Percentiles rank a stretch among this genome's conserved stretches.
phyloP scores from a whole-genome alignment of 2,329 filamentous ascomycete species.

The Exophiala sp. region DNA sequence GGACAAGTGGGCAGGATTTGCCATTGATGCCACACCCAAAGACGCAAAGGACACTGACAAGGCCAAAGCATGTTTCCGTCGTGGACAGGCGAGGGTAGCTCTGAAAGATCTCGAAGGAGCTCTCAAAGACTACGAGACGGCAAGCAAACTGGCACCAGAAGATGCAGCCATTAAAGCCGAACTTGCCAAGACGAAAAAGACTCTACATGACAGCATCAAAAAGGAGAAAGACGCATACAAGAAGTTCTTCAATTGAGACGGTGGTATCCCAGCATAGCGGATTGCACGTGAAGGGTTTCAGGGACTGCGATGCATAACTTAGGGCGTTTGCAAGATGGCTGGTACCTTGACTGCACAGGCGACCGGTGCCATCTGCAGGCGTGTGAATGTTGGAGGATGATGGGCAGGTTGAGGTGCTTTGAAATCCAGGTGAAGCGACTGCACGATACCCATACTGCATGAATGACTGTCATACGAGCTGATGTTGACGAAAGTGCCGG shows the following conservation, averaged over 20 bases:
- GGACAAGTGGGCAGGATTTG: constrained; percentile 66
- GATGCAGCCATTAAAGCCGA: constrained; percentile 75
- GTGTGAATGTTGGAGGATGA: constrained; percentile 28
- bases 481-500: too few relatives aligned
- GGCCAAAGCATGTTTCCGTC: constrained; percentile 84
- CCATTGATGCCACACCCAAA: constrained; percentile 62
- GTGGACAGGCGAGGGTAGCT: constrained; percentile 69
- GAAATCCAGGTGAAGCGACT: not conserved
- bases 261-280: not conserved
- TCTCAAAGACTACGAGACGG: constrained; percentile 69
- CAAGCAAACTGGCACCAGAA: constrained; percentile 68
- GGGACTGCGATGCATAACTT: not conserved
- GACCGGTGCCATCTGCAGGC: too few relatives aligned
- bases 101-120: constrained; percentile 83
- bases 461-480: not conserved
- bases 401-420: not conserved
- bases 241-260: constrained; percentile 67
- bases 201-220: constrained; percentile 66
- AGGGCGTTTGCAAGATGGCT: too few relatives aligned
- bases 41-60: constrained; percentile 69
- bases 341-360: too few relatives aligned
- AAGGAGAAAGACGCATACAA: constrained; percentile 91
- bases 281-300: not conserved
- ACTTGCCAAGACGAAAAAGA: constrained; percentile 73
- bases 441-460: constrained; percentile 2